Evolutionary conservation across 805 yeast genomes (phyloP).

Genomic region (Saturnispora zaruensis): DNA sequence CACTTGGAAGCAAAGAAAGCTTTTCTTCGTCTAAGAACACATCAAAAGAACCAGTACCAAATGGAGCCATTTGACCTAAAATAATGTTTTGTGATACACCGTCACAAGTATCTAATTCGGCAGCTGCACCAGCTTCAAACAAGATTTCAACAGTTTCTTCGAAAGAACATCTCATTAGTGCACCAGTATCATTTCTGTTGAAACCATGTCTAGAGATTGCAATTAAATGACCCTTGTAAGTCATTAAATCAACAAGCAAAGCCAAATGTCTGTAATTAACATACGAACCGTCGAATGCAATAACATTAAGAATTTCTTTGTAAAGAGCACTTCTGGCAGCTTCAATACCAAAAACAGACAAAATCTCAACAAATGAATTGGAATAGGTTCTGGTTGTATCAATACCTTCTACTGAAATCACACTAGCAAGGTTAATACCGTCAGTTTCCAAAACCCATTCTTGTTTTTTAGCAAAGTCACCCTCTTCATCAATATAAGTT

Average conservation of each 20-base stretch:
- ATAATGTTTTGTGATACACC: conserved; percentile 98
- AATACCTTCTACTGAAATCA: conserved; percentile 91
- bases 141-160: conserved; percentile 98
- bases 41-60: conserved; percentile 97
- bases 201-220: conserved; percentile 99
- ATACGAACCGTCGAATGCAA: conserved; percentile 99
- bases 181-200: conserved; percentile 97
- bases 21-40: conserved; percentile 88
- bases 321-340: conserved; percentile 94
- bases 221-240: conserved; percentile 95
- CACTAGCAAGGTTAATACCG: conserved; percentile 93
- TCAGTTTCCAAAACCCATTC: conserved; percentile 99
- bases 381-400: conserved; percentile 87
- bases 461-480: conserved; percentile 80
- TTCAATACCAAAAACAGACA: conserved; percentile 94
- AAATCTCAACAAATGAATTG: conserved; percentile 91
- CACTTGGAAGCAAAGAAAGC: conserved; percentile 57
- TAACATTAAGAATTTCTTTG: conserved; percentile 91
- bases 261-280: conserved; percentile 99
- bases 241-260: conserved; percentile 94
- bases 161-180: conserved; percentile 97
- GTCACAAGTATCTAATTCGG: conserved; percentile 95
- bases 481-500: conserved; percentile 64
- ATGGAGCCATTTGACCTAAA: conserved; percentile 96
- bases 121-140: conserved; percentile 96